Evolutionary conservation across 2,329 filamentous ascomycete species (phyloP), one percentile per base, ranked within the genome.

Genomic region (Periconia sp.): DNA sequence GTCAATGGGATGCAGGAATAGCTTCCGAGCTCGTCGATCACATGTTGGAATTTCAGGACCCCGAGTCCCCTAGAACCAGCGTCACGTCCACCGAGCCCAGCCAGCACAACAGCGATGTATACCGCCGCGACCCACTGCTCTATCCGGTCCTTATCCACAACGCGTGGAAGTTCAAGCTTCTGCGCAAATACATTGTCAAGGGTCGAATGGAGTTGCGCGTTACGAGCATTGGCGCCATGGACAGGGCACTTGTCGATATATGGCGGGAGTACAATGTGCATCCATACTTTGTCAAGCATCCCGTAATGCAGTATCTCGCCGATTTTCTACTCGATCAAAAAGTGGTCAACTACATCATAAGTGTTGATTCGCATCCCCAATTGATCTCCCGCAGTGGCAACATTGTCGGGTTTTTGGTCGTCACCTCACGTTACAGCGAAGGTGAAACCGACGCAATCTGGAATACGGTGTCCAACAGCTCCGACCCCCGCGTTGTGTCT

Each of bases 171-270:
- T 86, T 96, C 62, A 78, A 79, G 42, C 77, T 88, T 1, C 77
- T 90, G 48, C 85, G 85, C 62, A 88, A 85, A 60, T 85, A 93
- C 60, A 87, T 97, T 49, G 85, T 83, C 65, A 93, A 90, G 53
- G 88, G 90, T 35, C 90, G 93, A 65, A 96, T 97, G 91, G 91
- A 96, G 66, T 79, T 97, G 37, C 87, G 93, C 37, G 89, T 95
- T 13, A 82, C 85, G 69, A 91, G 91, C 18, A 86, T 93, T 47
- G 83, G 85, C n/a, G 79, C 78, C 18, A 88, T 97, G 83, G 89
- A 90, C 59, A 69, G 67, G 9, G 86, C 90, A 30, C 79, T 97
- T 35, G 82, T 95, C 9, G 68, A 72, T 0, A 78, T 90, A 20
- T 94, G 70, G 64, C 57, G 57, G 44, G 66, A 69, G 33, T 70